phyloP scores from a whole-genome alignment of 2,329 filamentous ascomycete genomes.

The Amphichorda felina region DNA sequence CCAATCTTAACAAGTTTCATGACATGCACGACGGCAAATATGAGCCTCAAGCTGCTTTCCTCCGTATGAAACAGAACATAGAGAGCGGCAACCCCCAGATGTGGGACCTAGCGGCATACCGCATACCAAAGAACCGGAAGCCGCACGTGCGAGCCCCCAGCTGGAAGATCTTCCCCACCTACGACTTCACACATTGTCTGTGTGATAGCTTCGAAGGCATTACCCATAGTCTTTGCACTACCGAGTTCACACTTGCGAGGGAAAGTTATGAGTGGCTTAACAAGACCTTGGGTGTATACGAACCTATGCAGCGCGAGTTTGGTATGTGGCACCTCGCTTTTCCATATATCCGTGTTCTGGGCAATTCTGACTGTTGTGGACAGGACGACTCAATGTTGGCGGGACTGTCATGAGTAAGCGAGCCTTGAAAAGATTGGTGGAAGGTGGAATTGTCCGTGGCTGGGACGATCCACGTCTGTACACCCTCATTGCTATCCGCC shows the following conservation, averaged over 20 bases:
- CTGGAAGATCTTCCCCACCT: constrained; percentile 93
- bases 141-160: constrained; percentile 69
- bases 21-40: constrained; percentile 91
- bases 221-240: constrained; percentile 86
- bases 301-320: constrained; percentile 89
- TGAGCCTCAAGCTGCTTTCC: constrained; percentile 66
- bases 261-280: constrained; percentile 89
- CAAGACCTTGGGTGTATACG: constrained; percentile 68
- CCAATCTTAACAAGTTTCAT: constrained; percentile 72
- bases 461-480: constrained; percentile 91
- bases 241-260: constrained; percentile 76
- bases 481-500: constrained; percentile 72
- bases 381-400: constrained; percentile 51
- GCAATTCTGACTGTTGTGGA: too few relatives aligned
- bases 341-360: too few relatives aligned
- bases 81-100: constrained; percentile 80
- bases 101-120: constrained; percentile 92
- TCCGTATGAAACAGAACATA: constrained; percentile 90
- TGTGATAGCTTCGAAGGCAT: constrained; percentile 90
- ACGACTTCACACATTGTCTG: constrained; percentile 84
- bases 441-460: constrained; percentile 63
- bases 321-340: too few relatives aligned
- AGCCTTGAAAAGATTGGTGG: constrained; percentile 68
- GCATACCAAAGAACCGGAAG: constrained; percentile 56
- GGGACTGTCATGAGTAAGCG: constrained; percentile 89